Evolutionary conservation across 2,329 filamentous ascomycete species (phyloP), one percentile per base, ranked within the genome.

Genomic region (Nigrospora sphaerica): DNA sequence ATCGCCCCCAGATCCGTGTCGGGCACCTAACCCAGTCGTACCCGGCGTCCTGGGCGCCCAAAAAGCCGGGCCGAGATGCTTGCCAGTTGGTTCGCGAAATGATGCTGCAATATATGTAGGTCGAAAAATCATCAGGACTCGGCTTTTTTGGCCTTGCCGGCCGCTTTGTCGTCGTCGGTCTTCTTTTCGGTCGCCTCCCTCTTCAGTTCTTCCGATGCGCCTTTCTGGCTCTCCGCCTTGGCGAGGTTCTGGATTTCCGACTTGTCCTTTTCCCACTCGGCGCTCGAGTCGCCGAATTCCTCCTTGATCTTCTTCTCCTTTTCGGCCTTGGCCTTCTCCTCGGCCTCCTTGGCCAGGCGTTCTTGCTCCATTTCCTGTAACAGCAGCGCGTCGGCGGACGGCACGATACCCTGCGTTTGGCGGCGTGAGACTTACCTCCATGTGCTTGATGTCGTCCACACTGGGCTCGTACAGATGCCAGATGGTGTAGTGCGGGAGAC

Each of bases 401-500:
- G 11, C 12, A 38, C 16, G 5, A 13, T 18, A 23, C 6, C 7
- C 3, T 14, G 13, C 23, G 7, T 5, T 5, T 39, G 6, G 38
- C 17, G 19, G 19, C 2, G 38, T 5, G 6, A 7, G 38, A 28
- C 71, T 49, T 65, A 83, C 81, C 72, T 91, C 92, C 93, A 98
- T 98, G 61, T 97, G 93, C 49, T 87, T 84, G 52, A 97, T 88
- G 60, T 98, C 93, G 60, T 98, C 93, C 14, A 96, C 88, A 59
- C 89, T 95, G n/a, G 93, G 93, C 67, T 98, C 93, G 72, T 98
- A 98, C 60, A 98, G 75, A 83, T 98, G 93, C 93, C 93, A 98
- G 54, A 98, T 96, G 1, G 90, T 95, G 67, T 98, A 98, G 64
- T 98, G 93, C 7, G 93, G 93, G 40, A 98, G 76, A 32, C 93